Evolutionary conservation across 148 eudicot genomes (phyloP), one percentile per base, ranked within the genome.

Genomic region (Silene conica): DNA sequence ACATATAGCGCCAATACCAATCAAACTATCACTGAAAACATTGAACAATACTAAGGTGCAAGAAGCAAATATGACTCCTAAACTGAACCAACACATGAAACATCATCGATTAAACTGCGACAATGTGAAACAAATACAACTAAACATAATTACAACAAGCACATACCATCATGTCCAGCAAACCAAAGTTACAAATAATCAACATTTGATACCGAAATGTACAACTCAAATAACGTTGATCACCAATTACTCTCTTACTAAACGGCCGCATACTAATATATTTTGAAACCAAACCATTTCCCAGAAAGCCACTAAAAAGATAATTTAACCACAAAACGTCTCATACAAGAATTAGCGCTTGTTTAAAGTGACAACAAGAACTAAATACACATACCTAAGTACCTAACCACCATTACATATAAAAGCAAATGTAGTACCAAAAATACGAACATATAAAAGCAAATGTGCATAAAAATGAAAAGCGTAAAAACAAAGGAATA

Each of bases 401-500:
- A 31, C 5, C 34, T 31, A 31, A 31, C 34, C 34, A 31, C 4
- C 34, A 31, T 31, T 9, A 57, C 28, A 45, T 56, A 67, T 16
- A 69, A 25, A 41, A 56, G 18, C 9, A 14, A 67, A 38, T 38
- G 43, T 38, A n/a, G n/a, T n/a, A n/a, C n/a, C n/a, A n/a, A n/a
- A n/a, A n/a, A n/a, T n/a, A n/a, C n/a, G n/a, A n/a, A n/a, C n/a
- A 65, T 56, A 67, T 16, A 69, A 25, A 41, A 56, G 18, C 9
- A 14, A 67, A 38, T 38, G 43, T 38, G 43, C 43, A 38, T 38
- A 6, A 38, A 38, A 38, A 38, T 38, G 43, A 48, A 46, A 48
- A 48, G 54, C 16, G 15, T 11, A 48, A 12, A 48, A 48, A 48
- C 15, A 14, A 76, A 14, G 19, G 26, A 54, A 15, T 56, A 89